Evolutionary conservation across 2,329 filamentous ascomycete species (phyloP).

Genomic region (Arthroderma sp.): DNA sequence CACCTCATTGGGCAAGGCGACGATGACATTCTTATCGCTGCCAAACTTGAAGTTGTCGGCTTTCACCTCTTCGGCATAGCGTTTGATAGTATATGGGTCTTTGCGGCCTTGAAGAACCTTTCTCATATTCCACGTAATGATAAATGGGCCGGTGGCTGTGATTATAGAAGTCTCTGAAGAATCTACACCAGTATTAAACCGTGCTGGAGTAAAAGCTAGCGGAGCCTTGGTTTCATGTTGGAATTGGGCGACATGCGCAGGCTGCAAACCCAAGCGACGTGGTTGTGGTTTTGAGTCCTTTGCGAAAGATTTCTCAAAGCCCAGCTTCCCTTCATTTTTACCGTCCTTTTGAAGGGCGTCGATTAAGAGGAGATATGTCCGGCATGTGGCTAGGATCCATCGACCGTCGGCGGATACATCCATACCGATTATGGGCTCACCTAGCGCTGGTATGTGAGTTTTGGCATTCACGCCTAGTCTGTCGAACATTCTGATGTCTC

Average conservation of each 20-base stretch:
- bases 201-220: constrained; percentile 77
- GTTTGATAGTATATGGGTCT: constrained; percentile 90
- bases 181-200: constrained; percentile 81
- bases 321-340: constrained; percentile 96
- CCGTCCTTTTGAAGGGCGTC: constrained; percentile 81
- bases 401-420: constrained; percentile 92
- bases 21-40: constrained; percentile 94
- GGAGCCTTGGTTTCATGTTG: constrained; percentile 86
- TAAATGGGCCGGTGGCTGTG: constrained; percentile 89
- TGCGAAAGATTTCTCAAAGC: constrained; percentile 84
- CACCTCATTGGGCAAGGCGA: constrained; percentile 90
- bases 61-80: constrained; percentile 89
- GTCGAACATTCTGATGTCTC: constrained; percentile 92
- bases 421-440: constrained; percentile 85
- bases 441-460: constrained; percentile 88
- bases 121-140: constrained; percentile 90
- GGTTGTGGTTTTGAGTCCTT: constrained; percentile 91
- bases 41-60: constrained; percentile 98
- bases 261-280: constrained; percentile 73
- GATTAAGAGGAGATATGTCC: constrained; percentile 86
- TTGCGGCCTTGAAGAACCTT: constrained; percentile 70
- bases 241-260: constrained; percentile 91
- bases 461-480: constrained; percentile 94
- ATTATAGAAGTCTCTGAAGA: constrained; percentile 84
- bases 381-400: constrained; percentile 88